Evolutionary conservation across 108 stramenopile species (phyloP).

Genomic region (Skeletonema marinoi): DNA sequence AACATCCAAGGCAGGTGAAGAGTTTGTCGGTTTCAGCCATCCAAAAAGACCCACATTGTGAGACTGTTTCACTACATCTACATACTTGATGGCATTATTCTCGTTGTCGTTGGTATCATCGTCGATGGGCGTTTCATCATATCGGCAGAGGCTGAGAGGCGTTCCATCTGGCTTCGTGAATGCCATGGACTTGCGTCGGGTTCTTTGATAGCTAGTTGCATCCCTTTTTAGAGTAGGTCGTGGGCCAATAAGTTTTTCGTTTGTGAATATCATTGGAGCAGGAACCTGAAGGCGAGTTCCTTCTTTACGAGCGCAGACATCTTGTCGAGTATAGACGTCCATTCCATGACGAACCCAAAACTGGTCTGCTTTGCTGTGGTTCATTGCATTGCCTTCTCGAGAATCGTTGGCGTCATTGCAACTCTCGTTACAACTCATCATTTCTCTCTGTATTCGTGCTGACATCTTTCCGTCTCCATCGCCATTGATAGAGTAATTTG

Average conservation of each 20-base stretch:
- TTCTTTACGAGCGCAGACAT: too few species aligned
- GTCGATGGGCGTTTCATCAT: neutral
- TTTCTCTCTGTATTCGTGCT: neutral
- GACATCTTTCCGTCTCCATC: neutral
- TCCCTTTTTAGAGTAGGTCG: neutral
- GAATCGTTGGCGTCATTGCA: too few species aligned
- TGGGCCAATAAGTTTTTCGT: neutral
- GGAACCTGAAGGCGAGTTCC: neutral
- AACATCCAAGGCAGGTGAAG: too few species aligned
- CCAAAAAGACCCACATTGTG: neutral
- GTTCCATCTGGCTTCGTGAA: too few species aligned
- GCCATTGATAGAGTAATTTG: too few species aligned
- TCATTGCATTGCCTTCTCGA: too few species aligned
- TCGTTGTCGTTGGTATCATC: neutral
- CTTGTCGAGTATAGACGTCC: neutral
- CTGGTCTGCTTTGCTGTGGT: too few species aligned
- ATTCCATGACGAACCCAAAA: neutral
- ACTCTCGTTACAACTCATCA: neutral
- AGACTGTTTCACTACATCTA: neutral
- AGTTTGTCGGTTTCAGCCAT: neutral
- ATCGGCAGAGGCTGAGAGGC: neutral
- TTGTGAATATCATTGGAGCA: neutral
- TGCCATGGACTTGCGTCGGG: neutral
- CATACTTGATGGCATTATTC: neutral
- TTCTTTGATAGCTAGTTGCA: neutral